Percentiles rank a stretch among this genome's conserved stretches.
phyloP scores from a whole-genome alignment of 73 alveolate species.

The Tetrahymena borealis region DNA sequence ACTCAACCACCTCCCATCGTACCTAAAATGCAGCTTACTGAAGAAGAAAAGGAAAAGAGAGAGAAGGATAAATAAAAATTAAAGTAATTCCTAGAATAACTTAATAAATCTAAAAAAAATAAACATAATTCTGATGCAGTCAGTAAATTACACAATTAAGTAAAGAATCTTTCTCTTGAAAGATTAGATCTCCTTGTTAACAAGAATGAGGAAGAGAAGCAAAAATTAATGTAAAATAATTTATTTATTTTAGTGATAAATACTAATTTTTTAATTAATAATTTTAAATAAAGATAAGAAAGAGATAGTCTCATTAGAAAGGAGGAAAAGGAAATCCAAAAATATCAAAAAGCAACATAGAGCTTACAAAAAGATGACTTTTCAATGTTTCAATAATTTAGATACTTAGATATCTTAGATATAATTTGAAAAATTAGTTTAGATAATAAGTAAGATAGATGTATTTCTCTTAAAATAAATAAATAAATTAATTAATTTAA shows the following conservation, averaged over 20 bases:
- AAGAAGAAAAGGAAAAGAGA: constrained; percentile 3
- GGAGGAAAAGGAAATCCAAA: not conserved
- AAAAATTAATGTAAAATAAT: not conserved
- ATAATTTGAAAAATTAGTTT: not conserved
- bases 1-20: constrained; percentile 33
- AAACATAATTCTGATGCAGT: not conserved
- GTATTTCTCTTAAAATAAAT: not conserved
- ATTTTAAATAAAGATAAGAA: not conserved
- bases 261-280: not conserved
- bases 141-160: not conserved
- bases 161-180: not conserved
- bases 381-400: not conserved
- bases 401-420: not conserved
- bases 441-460: no score
- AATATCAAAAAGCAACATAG: not conserved
- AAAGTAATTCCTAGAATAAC: constrained; percentile 13
- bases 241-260: not conserved
- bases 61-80: constrained; percentile 15
- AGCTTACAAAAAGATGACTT: not conserved
- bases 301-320: not conserved
- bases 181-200: constrained; percentile 31
- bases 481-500: not conserved
- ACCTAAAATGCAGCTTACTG: constrained; percentile 20
- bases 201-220: constrained; percentile 18
- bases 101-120: constrained; percentile 6